phyloP scores from a whole-genome alignment of 352 stramenopile genomes.

The Pythium biforme region DNA sequence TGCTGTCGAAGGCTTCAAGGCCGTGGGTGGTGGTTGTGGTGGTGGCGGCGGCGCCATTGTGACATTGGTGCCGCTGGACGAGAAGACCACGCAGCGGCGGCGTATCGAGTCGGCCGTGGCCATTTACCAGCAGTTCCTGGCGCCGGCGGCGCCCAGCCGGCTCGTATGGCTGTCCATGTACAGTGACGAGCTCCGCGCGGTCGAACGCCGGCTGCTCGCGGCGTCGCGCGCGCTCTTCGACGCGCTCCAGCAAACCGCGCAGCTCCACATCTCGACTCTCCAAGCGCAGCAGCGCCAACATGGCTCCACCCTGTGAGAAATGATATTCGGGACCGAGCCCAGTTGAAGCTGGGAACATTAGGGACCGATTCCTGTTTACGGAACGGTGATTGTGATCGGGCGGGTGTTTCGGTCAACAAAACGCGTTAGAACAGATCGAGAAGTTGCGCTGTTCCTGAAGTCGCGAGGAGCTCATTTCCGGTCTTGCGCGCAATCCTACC shows the following conservation, averaged over 20 bases:
- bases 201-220: conserved; percentile 30
- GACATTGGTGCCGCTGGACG: conserved; percentile 34
- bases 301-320: conserved; percentile 16
- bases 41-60: too few species aligned
- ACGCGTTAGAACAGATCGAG: not conserved
- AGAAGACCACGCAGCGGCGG: conserved; percentile 31
- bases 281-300: conserved; percentile 20
- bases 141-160: not conserved
- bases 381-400: conserved; percentile 9
- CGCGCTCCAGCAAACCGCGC: conserved; percentile 46
- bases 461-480: not conserved
- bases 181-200: conserved; percentile 33
- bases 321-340: conserved; percentile 21
- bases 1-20: conserved; percentile 55
- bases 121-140: conserved; percentile 57
- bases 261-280: conserved; percentile 47
- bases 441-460: too few species aligned
- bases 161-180: conserved; percentile 59
- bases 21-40: conserved; percentile 28
- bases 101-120: conserved; percentile 38
- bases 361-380: conserved; percentile 22
- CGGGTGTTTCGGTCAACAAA: conserved; percentile 29
- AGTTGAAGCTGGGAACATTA: conserved; percentile 30
- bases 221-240: conserved; percentile 49
- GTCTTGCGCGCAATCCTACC: not conserved